A percentile compares a stretch with the other conserved stretches of the same genome.
Conservation (phyloP, 2,329 filamentous ascomycete genomes). For the Alternaria angustiovoidea region DNA sequence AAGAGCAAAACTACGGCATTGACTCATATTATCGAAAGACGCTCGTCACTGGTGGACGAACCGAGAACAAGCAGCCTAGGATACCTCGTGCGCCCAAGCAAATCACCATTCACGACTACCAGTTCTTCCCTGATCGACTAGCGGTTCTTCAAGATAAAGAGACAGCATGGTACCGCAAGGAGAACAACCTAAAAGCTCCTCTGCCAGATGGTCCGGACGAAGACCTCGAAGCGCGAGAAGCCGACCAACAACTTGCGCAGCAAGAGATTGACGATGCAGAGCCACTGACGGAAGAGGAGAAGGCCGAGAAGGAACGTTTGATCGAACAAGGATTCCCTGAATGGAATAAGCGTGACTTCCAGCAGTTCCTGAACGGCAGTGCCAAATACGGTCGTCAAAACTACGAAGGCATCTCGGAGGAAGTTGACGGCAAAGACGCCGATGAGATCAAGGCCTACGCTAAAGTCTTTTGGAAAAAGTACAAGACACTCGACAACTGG, state of each 20-base stretch:
- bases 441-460: conserved; percentile 90
- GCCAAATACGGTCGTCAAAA: conserved; percentile 90
- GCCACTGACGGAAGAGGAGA: conserved; percentile 87
- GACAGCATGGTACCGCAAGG: conserved; percentile 93
- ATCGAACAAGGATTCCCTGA: conserved; percentile 86
- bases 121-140: conserved; percentile 89
- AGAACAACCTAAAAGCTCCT: conserved; percentile 93
- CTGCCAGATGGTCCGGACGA: conserved; percentile 88
- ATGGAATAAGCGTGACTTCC: conserved; percentile 98
- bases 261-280: conserved; percentile 92
- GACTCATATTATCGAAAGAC: conserved; percentile 98
- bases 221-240: conserved; percentile 83
- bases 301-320: conserved; percentile 82
- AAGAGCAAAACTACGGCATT: conserved; percentile 97
- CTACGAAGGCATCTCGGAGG: conserved; percentile 83
- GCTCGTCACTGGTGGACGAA: conserved; percentile 79
- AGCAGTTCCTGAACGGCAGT: conserved; percentile 96
- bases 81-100: conserved; percentile 96
- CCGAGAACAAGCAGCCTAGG: conserved; percentile 88
- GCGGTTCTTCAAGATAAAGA: conserved; percentile 94
- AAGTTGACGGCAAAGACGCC: conserved; percentile 88
- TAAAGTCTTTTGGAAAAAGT: conserved; percentile 95
- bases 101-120: conserved; percentile 90
- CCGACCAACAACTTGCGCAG: conserved; percentile 86
- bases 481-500: conserved; percentile 88